These are phyloP conservation scores for Phytophthora nicotianae DNA, from an alignment of 352 stramenopile species.

Conservation along the genomic window DNA sequence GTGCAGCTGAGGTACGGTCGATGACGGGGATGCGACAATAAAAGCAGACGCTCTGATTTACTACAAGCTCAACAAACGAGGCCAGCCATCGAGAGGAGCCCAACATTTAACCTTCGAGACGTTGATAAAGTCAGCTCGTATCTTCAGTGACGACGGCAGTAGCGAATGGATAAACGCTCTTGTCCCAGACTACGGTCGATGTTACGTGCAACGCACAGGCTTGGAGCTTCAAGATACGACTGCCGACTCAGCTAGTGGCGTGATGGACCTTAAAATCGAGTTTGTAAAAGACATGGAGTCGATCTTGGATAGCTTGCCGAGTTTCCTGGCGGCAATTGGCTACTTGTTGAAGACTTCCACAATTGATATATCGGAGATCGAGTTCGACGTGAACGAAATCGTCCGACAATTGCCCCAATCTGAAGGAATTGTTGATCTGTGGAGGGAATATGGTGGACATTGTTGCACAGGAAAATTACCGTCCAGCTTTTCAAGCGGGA, in stretches of 20 bases:
- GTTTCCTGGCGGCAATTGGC: conserved; percentile 9
- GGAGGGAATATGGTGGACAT: conserved; percentile 7
- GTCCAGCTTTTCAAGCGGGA: conserved; percentile 16
- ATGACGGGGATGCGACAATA: neutral
- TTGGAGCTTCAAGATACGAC: neutral
- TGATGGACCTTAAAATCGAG: conserved; percentile 4
- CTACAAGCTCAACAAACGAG: neutral
- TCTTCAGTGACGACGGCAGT: conserved; percentile 12
- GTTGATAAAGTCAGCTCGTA: neutral
- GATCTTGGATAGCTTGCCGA: conserved; percentile 6
- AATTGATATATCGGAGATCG: conserved; percentile 3
- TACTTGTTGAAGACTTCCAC: conserved; percentile 11
- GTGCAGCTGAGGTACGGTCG: neutral
- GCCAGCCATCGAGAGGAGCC: neutral
- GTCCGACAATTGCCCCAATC: conserved; percentile 11
- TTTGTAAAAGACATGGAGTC: conserved; percentile 4
- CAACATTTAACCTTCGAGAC: neutral
- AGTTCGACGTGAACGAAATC: conserved; percentile 7
- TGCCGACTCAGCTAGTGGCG: neutral
- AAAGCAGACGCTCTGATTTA: neutral
- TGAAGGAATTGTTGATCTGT: conserved; percentile 16
- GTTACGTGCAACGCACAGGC: conserved; percentile 2
- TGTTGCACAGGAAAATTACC: conserved; percentile 12
- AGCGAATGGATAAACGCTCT: conserved; percentile 18
- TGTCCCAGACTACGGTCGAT: conserved; percentile 12